Base-by-base conservation (phyloP, 345 rosid genomes). In the Eucalyptus pauciflora region DNA sequence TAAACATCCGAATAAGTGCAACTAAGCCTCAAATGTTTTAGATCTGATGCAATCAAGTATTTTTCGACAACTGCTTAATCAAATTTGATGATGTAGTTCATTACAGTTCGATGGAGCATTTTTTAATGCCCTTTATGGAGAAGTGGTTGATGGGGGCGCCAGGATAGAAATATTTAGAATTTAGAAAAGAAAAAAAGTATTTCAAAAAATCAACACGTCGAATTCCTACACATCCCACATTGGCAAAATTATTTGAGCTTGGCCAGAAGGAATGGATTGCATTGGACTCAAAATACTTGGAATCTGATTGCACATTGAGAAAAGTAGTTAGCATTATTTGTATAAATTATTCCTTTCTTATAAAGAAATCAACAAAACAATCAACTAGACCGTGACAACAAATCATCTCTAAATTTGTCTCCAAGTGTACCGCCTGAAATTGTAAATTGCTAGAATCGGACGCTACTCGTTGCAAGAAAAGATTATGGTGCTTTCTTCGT, bases 391-490 rank as follows among this genome's bases (percentile, higher is more conserved):
- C 4, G 2, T 52, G 10, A 52, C 24, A 52, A 17, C 56, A 52
- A 52, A 52, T 52, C 17, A 4, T 52, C 56, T 52, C 24, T 52
- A 52, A 51, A 51, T 51, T 51, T 51, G 54, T 6, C 20, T 51
- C 2, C 8, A 4, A 54, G 3, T 56, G 6, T 22, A 29, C 2
- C 3, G 0, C 76, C 10, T 14, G 4, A 0, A 64, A 13, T 15
- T 7, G 18, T 64, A 64, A n/a, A 14, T n/a, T 64, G 20, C 10
- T 64, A 4, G 37, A 14, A 64, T 64, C 0, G 0, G 10, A 64
- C 10, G 8, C 20, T 5, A 15, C 43, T 15, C 4, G 5, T 31
- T 31, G 24, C 79, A 69, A 69, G 12, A 31, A 69, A 33, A 69
- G 24, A 17, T 10, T 16, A 31, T 3, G 24, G 7, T 2, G 43